These are phyloP conservation scores for Colletotrichum caudatum DNA, from an alignment of 2,329 filamentous ascomycete genomes.

Conservation along the genomic window DNA sequence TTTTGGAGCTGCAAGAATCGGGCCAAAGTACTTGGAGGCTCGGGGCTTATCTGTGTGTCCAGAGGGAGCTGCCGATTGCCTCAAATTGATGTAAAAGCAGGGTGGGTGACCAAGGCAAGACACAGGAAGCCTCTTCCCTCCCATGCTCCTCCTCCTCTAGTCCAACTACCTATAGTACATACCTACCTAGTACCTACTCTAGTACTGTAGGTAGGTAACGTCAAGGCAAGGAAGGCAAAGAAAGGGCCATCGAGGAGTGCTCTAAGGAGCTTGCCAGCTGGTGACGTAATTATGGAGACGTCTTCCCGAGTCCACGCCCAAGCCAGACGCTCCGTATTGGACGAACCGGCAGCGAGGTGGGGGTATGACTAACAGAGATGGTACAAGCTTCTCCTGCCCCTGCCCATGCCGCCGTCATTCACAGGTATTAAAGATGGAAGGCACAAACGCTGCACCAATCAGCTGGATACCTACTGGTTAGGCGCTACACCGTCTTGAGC, in stretches of 20 bases:
- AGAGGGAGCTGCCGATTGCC: conserved; percentile 13
- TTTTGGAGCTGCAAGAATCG: background rate
- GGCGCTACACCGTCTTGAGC: background rate
- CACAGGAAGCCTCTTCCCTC: background rate
- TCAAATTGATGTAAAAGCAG: conserved; percentile 31
- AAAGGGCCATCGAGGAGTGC: conserved; percentile 13
- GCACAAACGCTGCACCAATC: background rate
- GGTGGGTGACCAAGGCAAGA: conserved; percentile 4
- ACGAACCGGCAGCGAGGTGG: conserved; percentile 8
- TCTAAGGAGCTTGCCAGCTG: conserved; percentile 3
- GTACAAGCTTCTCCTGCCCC: conserved; percentile 29
- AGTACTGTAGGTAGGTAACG: background rate
- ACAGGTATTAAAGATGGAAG: background rate
- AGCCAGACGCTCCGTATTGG: conserved; percentile 34
- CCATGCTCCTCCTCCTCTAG: background rate
- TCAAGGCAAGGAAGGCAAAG: conserved; percentile 1
- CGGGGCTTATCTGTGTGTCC: background rate
- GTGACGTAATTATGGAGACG: conserved; percentile 38
- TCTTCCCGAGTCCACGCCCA: conserved; percentile 17
- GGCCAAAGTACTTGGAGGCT: background rate
- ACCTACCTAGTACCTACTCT: no score
- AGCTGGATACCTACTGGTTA: rapidly evolving
- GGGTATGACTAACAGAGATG: background rate
- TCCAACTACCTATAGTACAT: background rate
- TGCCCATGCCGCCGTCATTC: background rate